phyloP scores from a whole-genome alignment of 2,329 filamentous ascomycete genomes.

The Colletotrichum tropicicola region DNA sequence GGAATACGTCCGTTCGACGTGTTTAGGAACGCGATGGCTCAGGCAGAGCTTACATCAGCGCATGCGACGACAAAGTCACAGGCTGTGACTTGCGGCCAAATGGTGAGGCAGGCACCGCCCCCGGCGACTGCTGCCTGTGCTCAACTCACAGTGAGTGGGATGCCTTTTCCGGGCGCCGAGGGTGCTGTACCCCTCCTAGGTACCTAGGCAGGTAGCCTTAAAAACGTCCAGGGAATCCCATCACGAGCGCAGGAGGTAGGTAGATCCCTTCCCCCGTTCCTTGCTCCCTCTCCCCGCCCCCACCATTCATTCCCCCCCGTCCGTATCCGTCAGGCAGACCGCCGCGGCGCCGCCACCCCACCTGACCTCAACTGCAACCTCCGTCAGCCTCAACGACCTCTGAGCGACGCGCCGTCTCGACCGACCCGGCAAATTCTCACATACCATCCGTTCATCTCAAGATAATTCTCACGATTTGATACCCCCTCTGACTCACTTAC shows the following conservation, averaged over 20 bases:
- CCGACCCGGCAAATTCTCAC: too few species aligned
- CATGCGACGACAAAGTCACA: background rate
- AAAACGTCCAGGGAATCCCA: background rate
- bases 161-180: background rate
- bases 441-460: background rate
- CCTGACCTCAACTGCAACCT: background rate
- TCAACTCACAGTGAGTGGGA: too few species aligned
- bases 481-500: too few species aligned
- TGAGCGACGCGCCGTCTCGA: background rate
- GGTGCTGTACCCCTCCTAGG: background rate
- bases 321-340: background rate
- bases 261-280: too few species aligned
- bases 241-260: background rate
- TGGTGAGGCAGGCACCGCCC: background rate
- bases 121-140: background rate
- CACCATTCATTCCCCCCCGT: background rate
- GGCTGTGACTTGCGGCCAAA: background rate
- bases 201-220: background rate
- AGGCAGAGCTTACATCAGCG: background rate
- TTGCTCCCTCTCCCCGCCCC: too few species aligned
- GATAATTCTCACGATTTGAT: background rate
- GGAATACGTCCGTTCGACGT: too few species aligned
- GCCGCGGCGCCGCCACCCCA: conserved; percentile 1
- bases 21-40: too few species aligned
- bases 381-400: conserved; percentile 13